Conservation (phyloP, 371 early-diverging fungal species). For the Saksenaea vasiformis region DNA sequence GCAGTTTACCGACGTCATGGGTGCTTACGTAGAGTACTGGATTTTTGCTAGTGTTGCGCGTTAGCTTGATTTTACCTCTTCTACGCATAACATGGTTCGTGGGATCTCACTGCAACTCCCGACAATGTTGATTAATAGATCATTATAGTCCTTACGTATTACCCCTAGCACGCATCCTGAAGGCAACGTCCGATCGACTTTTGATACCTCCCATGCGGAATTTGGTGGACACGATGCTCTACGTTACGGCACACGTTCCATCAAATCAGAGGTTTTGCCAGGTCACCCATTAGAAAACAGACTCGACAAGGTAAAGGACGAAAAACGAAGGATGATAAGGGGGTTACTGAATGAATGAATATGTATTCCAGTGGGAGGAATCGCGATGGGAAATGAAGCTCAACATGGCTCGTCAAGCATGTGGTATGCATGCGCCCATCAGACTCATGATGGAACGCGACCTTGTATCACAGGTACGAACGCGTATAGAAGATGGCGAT, state of each 20-base stretch:
- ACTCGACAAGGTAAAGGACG: conserved; percentile 57
- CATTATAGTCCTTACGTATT: conserved; percentile 38
- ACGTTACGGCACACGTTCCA: conserved; percentile 77
- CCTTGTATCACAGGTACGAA: conserved; percentile 67
- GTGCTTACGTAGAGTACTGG: too few species aligned
- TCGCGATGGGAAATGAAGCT: conserved; percentile 82
- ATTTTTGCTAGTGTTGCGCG: too few species aligned
- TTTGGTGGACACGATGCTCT: conserved; percentile 86
- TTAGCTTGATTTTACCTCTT: background rate
- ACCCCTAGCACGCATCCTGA: conserved; percentile 48
- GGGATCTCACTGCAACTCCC: background rate
- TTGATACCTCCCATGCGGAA: conserved; percentile 61
- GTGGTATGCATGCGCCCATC: conserved; percentile 90
- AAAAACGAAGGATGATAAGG: background rate
- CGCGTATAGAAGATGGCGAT: background rate
- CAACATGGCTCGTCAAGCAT: conserved; percentile 75
- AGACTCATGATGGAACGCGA: conserved; percentile 88
- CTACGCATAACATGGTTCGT: background rate
- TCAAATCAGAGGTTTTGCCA: conserved; percentile 67
- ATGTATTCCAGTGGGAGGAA: conserved; percentile 70
- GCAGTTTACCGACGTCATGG: too few species aligned
- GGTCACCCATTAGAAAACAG: conserved; percentile 83
- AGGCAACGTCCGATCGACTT: conserved; percentile 44
- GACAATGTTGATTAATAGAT: background rate
- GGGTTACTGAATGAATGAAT: background rate